phyloP scores from a whole-genome alignment of 495 filamentous ascomycete genomes.

The Podospora comata region DNA sequence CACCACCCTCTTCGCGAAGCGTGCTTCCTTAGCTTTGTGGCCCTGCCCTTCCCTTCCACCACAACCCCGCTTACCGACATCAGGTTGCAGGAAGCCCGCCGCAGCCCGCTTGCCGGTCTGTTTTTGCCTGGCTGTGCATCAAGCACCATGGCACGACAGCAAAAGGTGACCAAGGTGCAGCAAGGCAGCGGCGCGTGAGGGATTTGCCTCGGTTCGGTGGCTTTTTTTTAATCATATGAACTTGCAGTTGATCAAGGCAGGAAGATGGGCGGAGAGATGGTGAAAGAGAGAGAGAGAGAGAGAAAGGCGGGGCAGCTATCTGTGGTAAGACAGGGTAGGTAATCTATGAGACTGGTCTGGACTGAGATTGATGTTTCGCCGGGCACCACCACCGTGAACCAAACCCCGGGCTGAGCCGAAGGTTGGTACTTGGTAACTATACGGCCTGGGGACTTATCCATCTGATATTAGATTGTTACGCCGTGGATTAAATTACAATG shows the following conservation, averaged over 20 bases:
- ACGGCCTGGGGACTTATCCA: too few relatives aligned
- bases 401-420: background rate
- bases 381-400: background rate
- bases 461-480: too few relatives aligned
- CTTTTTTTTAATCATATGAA: background rate
- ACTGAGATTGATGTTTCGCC: background rate
- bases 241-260: background rate
- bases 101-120: background rate
- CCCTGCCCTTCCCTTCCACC: slow-evolving; percentile 2
- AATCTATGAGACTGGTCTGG: background rate
- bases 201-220: slow-evolving; percentile 2
- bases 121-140: background rate
- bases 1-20: background rate
- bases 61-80: slow-evolving; percentile 1
- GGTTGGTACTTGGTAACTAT: background rate
- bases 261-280: background rate
- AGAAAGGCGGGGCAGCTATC: background rate
- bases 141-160: background rate
- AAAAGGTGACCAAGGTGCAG: background rate
- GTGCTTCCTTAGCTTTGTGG: background rate
- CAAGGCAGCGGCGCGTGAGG: background rate
- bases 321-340: background rate
- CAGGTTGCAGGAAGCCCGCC: background rate
- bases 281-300: background rate
- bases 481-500: too few relatives aligned